Evolutionary conservation across 2,329 filamentous ascomycete species (phyloP).

Genomic region (Colletotrichum limetticola): DNA sequence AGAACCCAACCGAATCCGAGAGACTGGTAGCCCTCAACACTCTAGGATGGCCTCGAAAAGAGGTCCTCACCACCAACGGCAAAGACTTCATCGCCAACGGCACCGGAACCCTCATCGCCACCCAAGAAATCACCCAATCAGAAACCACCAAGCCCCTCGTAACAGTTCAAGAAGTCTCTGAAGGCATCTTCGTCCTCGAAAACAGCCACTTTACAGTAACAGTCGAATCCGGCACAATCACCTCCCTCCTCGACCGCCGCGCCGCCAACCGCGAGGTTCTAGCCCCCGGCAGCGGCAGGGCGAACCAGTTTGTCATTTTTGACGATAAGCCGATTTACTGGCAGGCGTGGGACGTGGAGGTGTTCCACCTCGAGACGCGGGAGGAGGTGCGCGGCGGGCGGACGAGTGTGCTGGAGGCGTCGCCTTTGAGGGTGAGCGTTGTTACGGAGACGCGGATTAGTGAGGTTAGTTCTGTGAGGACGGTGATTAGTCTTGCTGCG

Average conservation of each 20-base stretch:
- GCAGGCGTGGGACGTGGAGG: conserved; percentile 79
- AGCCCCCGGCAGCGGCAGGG: conserved; percentile 57
- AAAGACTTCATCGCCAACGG: conserved; percentile 38
- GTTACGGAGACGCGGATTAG: conserved; percentile 71
- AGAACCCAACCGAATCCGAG: conserved; percentile 66
- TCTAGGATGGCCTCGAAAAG: conserved; percentile 67
- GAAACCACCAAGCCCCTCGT: neutral
- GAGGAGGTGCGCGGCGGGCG: conserved; percentile 64
- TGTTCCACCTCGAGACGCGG: conserved; percentile 73
- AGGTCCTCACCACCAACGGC: conserved; percentile 53
- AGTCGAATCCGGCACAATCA: conserved; percentile 68
- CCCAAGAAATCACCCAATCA: conserved; percentile 36
- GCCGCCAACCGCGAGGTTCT: conserved; percentile 68
- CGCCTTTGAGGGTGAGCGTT: conserved; percentile 66
- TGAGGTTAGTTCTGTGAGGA: conserved; percentile 72
- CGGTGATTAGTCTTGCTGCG: conserved; percentile 69
- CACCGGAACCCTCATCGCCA: conserved; percentile 38
- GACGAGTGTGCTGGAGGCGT: conserved; percentile 61
- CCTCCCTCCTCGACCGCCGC: conserved; percentile 68
- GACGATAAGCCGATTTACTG: conserved; percentile 78
- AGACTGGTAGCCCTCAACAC: conserved; percentile 71
- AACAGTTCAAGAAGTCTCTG: conserved; percentile 56
- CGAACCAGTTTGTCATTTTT: conserved; percentile 73
- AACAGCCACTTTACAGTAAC: conserved; percentile 66
- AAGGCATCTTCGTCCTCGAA: conserved; percentile 64